A percentile compares a stretch with the other conserved stretches of the same genome.
phyloP scores from a whole-genome alignment of 1,284 basidiomycete genomes.

The Fomes fomentarius region DNA sequence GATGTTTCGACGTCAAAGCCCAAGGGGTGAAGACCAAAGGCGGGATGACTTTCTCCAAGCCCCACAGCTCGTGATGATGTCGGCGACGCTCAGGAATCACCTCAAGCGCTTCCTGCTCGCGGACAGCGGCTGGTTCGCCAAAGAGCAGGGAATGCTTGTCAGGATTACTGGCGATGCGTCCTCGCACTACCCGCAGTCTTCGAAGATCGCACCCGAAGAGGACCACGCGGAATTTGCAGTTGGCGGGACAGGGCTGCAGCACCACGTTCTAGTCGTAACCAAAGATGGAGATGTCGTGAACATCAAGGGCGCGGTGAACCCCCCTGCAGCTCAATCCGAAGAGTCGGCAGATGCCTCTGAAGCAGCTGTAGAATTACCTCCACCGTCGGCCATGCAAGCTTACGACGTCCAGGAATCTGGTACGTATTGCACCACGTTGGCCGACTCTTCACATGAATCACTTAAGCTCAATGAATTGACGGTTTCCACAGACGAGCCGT shows the following conservation, averaged over 20 bases:
- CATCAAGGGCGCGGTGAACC: conserved; percentile 38
- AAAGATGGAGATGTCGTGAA: conserved; percentile 54
- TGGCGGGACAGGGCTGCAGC: conserved; percentile 44
- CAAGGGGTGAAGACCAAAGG: background rate
- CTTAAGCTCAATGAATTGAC: conserved; percentile 6
- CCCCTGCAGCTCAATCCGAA: conserved; percentile 1
- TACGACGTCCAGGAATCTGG: conserved; percentile 9
- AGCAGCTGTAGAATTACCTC: conserved; percentile 1
- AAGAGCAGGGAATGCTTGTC: conserved; percentile 42
- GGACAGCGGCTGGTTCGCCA: conserved; percentile 59
- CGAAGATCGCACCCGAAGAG: conserved; percentile 10
- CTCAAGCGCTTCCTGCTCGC: conserved; percentile 53
- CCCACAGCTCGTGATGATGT: conserved; percentile 68
- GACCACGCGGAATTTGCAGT: conserved; percentile 26
- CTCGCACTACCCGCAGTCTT: conserved; percentile 8
- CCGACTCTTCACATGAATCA: too few species aligned
- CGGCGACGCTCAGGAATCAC: conserved; percentile 65
- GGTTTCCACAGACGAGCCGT: conserved; percentile 46
- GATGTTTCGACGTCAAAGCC: background rate
- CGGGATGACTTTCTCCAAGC: background rate
- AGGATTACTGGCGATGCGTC: conserved; percentile 44
- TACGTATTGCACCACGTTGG: background rate
- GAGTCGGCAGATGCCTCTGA: conserved; percentile 4
- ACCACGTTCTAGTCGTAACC: conserved; percentile 66
- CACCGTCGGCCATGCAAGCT: conserved; percentile 3